Base-by-base conservation (phyloP, 2,329 filamentous ascomycete species). In the Arthroderma sp. region DNA sequence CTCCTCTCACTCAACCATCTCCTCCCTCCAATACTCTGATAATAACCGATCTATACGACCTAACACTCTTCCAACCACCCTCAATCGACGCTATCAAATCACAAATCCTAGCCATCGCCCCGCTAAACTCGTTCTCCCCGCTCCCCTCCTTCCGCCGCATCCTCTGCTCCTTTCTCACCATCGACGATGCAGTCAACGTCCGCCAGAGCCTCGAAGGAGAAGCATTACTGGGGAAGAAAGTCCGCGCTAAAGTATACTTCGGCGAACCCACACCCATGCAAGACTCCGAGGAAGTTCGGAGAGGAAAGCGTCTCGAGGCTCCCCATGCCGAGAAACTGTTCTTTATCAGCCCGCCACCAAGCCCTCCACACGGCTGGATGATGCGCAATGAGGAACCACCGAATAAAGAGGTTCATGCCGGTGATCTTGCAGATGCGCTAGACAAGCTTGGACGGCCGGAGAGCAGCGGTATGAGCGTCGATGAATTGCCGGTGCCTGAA, bases 321-420 rank as follows among this genome's bases (percentile, higher is more conserved):
- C 78, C 78, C 1, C 71, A 78, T 45, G 64, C 68, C 42, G 70
- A 76, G 47, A 79, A 78, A 56, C 63, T 80, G 38, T 80, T 81
- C 68, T 81, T 81, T 61, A 81, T 81, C 61, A 73, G 68, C 38
- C 78, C 78, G 42, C 78, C 78, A 8, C 78, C 78, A 0, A 72
- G 67, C 47, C 78, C 78, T 38, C 78, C 78, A 2, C 73, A 78
- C 57, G 78, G 78, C 40, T 81, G 78, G 78, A 73, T 77, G 57
- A 69, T 77, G 64, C 69, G 71, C 48, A 69, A 73, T 46, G 78
- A 81, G 56, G 77, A 76, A 28, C 73, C 77, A 7, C 78, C 78
- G 4, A 81, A 81, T 60, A 80, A 76, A 60, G 71, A 79, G 46
- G 77, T 79, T 6, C 76, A 80, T 53, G 75, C 78, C 0, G 71